Percentiles rank a stretch among this genome's conserved stretches.
phyloP scores from a whole-genome alignment of 225 moss, liverwort and hornwort genomes.

The Marchantia paleacea region DNA sequence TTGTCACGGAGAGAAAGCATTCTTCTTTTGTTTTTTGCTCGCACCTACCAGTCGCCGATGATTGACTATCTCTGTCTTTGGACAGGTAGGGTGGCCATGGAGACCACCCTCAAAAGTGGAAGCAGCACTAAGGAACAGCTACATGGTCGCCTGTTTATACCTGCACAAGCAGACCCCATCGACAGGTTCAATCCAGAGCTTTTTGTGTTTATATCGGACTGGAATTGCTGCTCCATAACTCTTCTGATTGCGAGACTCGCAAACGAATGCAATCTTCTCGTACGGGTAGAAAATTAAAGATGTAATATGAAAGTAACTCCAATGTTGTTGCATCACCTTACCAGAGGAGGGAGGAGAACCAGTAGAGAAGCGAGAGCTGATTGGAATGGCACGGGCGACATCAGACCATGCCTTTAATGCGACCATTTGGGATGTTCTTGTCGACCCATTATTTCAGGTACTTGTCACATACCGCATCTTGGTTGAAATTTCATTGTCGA shows the following conservation, averaged over 20 bases:
- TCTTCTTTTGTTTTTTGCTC: background rate
- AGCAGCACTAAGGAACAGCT: constrained; percentile 94
- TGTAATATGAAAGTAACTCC: background rate
- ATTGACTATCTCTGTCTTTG: background rate
- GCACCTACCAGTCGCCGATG: background rate
- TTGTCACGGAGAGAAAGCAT: background rate
- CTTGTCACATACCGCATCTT: too few relatives aligned
- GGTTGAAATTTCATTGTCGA: background rate
- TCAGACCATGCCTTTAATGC: constrained; percentile 99
- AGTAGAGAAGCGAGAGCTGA: constrained; percentile 75
- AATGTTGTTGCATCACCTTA: background rate
- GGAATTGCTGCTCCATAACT: background rate
- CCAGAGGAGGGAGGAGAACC: constrained; percentile 56
- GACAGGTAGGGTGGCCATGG: constrained; percentile 98
- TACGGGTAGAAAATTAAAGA: background rate
- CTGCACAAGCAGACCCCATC: constrained; percentile 55
- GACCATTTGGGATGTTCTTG: constrained; percentile 98
- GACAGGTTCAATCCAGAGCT: constrained; percentile 41
- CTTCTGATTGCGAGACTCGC: background rate
- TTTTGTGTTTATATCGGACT: background rate
- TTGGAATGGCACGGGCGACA: constrained; percentile 99
- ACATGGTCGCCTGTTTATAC: constrained; percentile 93
- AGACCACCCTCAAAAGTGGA: constrained; percentile 96
- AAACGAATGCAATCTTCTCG: background rate
- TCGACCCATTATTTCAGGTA: constrained; percentile 97